Evolutionary conservation across 192 early-diverging fungal genomes (phyloP), one percentile per base, ranked within the genome.

Genomic region (Coemansia sp.): DNA sequence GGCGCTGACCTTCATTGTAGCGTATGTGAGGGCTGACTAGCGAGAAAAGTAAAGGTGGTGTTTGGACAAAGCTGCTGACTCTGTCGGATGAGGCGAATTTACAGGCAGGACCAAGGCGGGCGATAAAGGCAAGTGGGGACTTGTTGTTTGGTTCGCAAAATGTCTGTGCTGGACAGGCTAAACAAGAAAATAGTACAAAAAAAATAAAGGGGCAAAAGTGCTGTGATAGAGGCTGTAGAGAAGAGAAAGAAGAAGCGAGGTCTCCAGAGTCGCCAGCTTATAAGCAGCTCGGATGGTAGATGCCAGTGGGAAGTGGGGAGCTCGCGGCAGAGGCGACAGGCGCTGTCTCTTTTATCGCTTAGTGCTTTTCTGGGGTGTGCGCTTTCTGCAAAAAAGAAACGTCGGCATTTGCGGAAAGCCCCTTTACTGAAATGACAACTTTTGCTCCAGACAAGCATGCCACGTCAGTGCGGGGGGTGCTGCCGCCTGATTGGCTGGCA

Each of bases 1-100:
- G 53, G 72, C 68, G 72, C 71, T 74, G 69, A 76, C 73, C 70
- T 76, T 82, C 79, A 82, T 76, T 60, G 43, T 79, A 57, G 60
- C 39, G 62, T 20, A 15, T 46, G 49, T 64, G 45, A 25, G 37
- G 19, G 49, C 45, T 6, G 46, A 49, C 20, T 25, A 49, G 29
- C 20, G 14, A 14, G 36, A 46, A 51, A 32, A 57, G 56, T 5
- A 72, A 37, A 29, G 49, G 15, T 27, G 36, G 11, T 39, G 56
- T 42, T 62, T 6, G 39, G 22, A 14, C 47, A 12, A 27, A n/a
- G n/a, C n/a, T 24, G 47, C 47, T 49, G 25, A 27, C 24, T 49
- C 5, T 20, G 24, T 49, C 47, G 10, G 47, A 49, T 49, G 47
- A 49, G 47, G 47, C 47, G 47, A 27, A 49, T 49, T 27, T 49